Evolutionary conservation across 805 yeast species (phyloP), one percentile per base, ranked within the genome.

Genomic region (Jamesozyma spencerorum): DNA sequence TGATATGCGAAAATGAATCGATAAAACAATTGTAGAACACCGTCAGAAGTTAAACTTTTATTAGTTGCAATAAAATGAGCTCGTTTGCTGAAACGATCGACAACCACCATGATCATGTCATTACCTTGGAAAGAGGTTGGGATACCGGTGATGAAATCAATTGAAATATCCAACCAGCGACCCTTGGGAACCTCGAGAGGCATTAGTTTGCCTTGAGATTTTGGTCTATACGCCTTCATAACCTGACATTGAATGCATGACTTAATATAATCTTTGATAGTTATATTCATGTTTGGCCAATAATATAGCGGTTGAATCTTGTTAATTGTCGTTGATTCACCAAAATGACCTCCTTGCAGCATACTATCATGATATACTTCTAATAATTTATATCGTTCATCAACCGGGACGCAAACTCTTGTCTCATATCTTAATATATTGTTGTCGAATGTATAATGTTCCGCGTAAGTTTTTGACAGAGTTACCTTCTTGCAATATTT

Each of bases 121-220:
- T 38, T 18, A 1, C 28, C 27, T 10, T 22, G 14, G 10, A 15
- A 33, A 1, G 43, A 34, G 1, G 40, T 12, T 12, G 53, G 49
- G 13, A 47, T 22, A 11, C 54, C 51, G 10, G 46, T 24, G 2
- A 41, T 33, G 29, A 51, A 51, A 26, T 51, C 54, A 18, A 48
- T 38, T 4, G 54, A 38, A 1, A 51, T 45, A 26, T 41, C 46
- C 8, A 18, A 24, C 57, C 55, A 51, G 18, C 51, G 35, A 18
- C 47, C 42, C 26, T 44, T 38, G 3, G 53, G 45, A 2, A 49
- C 30, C 2, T 27, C 36, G 13, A 43, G 32, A 2, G 52, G 49
- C 26, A 17, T 15, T 5, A 40, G 10, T 5, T 40, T 34, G 2
- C 48, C 51, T 13, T 48, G 47, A 7, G 31, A 11, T 5, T 26